A percentile compares a stretch with the other conserved stretches of the same genome.
Conservation (phyloP, 768 basidiomycete species). For the Basidioascus undulatus region DNA sequence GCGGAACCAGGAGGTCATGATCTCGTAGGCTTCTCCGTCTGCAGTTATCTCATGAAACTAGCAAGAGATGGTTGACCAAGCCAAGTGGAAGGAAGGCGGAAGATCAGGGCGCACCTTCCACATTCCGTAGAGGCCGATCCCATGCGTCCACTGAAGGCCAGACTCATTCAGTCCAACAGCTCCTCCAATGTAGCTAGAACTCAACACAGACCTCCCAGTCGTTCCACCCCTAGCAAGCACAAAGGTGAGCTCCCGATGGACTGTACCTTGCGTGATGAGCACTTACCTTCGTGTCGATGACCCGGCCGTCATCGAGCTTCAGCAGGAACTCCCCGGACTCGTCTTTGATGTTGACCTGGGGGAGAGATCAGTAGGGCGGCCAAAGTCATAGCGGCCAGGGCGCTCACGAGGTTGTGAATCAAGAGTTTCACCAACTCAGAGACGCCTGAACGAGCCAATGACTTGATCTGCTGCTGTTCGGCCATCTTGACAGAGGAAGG, state of each 20-base stretch:
- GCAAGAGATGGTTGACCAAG: too few species aligned
- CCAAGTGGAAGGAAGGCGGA: too few species aligned
- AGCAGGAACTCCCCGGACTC: slow-evolving; percentile 29
- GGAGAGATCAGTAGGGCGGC: too few species aligned
- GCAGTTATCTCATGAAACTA: slow-evolving; percentile 24
- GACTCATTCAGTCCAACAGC: not conserved
- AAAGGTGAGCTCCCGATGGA: too few species aligned
- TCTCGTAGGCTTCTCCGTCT: slow-evolving; percentile 20
- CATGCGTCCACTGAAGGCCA: slow-evolving; percentile 29
- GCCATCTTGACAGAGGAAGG: not conserved
- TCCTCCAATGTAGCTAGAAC: not conserved
- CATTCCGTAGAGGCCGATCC: slow-evolving; percentile 23
- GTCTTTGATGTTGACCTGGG: slow-evolving; percentile 32
- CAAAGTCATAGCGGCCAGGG: too few species aligned
- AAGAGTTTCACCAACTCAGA: slow-evolving; percentile 19
- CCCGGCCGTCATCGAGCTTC: slow-evolving; percentile 26
- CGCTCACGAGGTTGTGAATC: slow-evolving; percentile 24
- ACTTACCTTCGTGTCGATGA: slow-evolving; percentile 28
- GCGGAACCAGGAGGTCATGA: slow-evolving; percentile 28
- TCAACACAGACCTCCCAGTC: slow-evolving; percentile 27
- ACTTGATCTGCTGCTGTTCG: not conserved
- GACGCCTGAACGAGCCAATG: slow-evolving; percentile 18
- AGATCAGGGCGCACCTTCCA: too few species aligned
- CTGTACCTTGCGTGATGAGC: too few species aligned
- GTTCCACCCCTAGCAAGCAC: too few species aligned